These are phyloP conservation scores for Sphagnum tenellum DNA, from an alignment of 225 moss, liverwort and hornwort species.

Conservation along the genomic window DNA sequence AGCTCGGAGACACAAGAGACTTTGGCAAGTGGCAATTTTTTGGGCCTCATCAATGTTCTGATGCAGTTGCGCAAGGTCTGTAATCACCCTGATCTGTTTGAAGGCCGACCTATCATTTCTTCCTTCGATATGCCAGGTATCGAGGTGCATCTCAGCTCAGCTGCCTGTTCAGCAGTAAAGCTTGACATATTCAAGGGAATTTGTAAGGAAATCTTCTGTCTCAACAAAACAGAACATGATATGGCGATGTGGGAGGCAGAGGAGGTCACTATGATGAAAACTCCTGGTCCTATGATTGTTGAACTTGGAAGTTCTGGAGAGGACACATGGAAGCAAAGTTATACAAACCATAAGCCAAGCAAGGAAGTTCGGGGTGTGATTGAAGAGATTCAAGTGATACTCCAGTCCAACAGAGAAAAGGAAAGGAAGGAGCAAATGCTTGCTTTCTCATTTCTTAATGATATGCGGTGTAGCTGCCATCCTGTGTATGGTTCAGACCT, in stretches of 20 bases:
- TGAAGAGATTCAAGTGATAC: slow-evolving; percentile 54
- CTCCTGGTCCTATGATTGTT: slow-evolving; percentile 62
- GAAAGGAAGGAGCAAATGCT: slow-evolving; percentile 50
- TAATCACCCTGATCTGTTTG: slow-evolving; percentile 96
- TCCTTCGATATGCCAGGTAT: slow-evolving; percentile 90
- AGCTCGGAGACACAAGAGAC: slow-evolving; percentile 98
- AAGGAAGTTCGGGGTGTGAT: slow-evolving; percentile 51
- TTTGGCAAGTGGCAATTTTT: slow-evolving; percentile 89
- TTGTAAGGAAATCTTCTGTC: background rate
- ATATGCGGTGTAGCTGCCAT: slow-evolving; percentile 53
- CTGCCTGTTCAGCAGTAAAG: slow-evolving; percentile 42
- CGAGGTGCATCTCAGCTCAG: slow-evolving; percentile 70
- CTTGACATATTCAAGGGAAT: slow-evolving; percentile 35
- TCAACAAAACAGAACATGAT: slow-evolving; percentile 32
- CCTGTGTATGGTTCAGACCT: slow-evolving; percentile 65
- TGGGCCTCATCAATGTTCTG: slow-evolving; percentile 91
- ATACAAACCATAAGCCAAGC: slow-evolving; percentile 15
- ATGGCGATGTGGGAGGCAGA: slow-evolving; percentile 84
- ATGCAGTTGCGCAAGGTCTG: slow-evolving; percentile 99
- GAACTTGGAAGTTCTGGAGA: slow-evolving; percentile 85
- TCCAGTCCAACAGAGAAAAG: slow-evolving; percentile 41
- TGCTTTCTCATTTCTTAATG: slow-evolving; percentile 45
- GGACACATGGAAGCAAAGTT: slow-evolving; percentile 55
- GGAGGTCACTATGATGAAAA: slow-evolving; percentile 45
- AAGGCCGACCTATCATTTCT: slow-evolving; percentile 95